Evolutionary conservation across 176 grass and related monocot genomes (phyloP).

Genomic region (Zoysia pacifica): DNA sequence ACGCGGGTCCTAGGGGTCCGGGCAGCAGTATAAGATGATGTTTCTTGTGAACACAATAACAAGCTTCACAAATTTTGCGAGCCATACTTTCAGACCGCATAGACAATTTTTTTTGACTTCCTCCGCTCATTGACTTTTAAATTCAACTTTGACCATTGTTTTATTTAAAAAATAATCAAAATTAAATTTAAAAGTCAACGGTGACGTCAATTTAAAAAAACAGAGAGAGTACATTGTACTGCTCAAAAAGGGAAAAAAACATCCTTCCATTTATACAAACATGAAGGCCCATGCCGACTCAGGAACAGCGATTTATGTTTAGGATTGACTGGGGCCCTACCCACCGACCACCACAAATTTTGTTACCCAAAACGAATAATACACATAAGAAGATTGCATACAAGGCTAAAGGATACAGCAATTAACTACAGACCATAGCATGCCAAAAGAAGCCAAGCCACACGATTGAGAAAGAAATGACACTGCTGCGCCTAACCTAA

Average conservation of each 20-base stretch:
- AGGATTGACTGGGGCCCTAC: conserved; percentile 33
- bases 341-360: conserved; percentile 23
- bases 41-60: background rate
- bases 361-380: conserved; percentile 15
- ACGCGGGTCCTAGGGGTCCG: too few species aligned
- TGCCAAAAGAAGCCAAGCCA: conserved; percentile 37
- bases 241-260: conserved; percentile 17
- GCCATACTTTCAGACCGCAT: background rate
- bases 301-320: conserved; percentile 26
- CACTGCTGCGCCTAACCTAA: conserved; percentile 31
- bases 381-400: conserved; percentile 25
- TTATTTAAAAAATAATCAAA: too few species aligned
- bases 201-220: too few species aligned
- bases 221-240: background rate
- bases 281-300: conserved; percentile 31
- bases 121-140: too few species aligned
- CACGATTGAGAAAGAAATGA: conserved; percentile 30
- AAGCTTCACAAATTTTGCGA: background rate
- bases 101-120: background rate
- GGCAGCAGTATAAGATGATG: too few species aligned
- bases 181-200: too few species aligned
- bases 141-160: too few species aligned
- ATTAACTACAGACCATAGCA: conserved; percentile 46
- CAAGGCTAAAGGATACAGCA: conserved; percentile 47
- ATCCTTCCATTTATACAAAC: conserved; percentile 44